Evolutionary conservation across 2,329 filamentous ascomycete species (phyloP), one percentile per base, ranked within the genome.

Genomic region (Xylariaceae sp.): DNA sequence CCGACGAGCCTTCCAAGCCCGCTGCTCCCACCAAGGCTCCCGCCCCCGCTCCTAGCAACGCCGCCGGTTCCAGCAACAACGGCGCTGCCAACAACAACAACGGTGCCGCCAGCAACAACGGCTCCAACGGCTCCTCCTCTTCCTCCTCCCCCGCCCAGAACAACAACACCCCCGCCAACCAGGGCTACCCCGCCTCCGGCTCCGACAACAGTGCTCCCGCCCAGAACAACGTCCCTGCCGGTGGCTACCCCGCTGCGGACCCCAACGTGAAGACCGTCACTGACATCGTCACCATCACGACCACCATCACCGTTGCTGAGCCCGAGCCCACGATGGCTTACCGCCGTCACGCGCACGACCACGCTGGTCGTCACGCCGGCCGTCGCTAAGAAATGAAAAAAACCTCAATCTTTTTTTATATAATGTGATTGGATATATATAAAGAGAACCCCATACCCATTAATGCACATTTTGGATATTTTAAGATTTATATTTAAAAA

Each of bases 211-310:
- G 23, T n/a, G n/a, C 23, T 42, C 37, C 9, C 37, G 13, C 37
- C 37, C 37, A 42, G 9, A 42, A 42, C 23, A 69, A 70, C 13
- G 62, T 67, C 4, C 68, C 68, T 11, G 58, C 64, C 13, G 54
- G 55, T 10, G 45, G 59, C 39, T 48, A 58, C 34, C 48, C 64
- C 34, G 67, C 59, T 30, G 60, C 65, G 13, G 66, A 65, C 15
- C 61, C 67, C 52, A 64, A 66, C 23, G 64, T 70, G 59, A 72
- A 67, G 49, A 80, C 76, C 23, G 73, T 80, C 55, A 78, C 72
- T 67, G 73, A 78, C 66, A 78, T 79, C 2, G 74, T 79, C 10
- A 79, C 78, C 8, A 74, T 80, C 34, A 81, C 74, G 30, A 71
- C 66, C 9, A 71, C 62, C 30, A 65, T 60, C 11, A 69, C 67